phyloP scores from a whole-genome alignment of 129 eudicot species.

The Lactuca saligna region DNA sequence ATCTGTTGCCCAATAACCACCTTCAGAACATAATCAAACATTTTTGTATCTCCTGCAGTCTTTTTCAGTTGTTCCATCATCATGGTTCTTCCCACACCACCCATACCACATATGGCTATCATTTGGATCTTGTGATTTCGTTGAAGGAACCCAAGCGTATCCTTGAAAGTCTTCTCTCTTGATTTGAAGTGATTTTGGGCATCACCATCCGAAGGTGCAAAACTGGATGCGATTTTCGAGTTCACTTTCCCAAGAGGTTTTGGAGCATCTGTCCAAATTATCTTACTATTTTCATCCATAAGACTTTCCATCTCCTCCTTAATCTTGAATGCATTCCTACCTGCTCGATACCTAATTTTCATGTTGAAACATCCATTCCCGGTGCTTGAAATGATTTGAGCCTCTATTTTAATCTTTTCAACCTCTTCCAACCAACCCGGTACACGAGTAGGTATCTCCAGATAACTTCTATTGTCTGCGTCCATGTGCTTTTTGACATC shows the following conservation, averaged over 20 bases:
- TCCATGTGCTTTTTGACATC: constrained; percentile 13
- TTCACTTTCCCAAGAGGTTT: constrained; percentile 9
- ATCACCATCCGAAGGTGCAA: neutral
- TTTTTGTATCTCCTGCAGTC: neutral
- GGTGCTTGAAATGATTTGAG: constrained; percentile 2
- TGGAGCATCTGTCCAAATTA: neutral
- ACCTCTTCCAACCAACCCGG: constrained; percentile 17
- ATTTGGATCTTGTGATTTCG: constrained; percentile 2
- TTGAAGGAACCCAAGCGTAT: neutral
- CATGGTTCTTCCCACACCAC: constrained; percentile 21
- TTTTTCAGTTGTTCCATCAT: constrained; percentile 25
- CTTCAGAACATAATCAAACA: constrained; percentile 4
- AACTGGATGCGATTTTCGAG: neutral
- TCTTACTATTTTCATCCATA: neutral
- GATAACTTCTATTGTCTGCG: neutral
- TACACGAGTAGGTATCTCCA: constrained; percentile 19
- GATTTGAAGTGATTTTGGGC: constrained; percentile 8
- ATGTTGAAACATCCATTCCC: constrained; percentile 1
- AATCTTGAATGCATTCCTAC: constrained; percentile 3
- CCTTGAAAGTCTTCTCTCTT: neutral
- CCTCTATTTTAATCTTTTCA: constrained; percentile 1
- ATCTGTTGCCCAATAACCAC: neutral
- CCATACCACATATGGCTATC: constrained; percentile 23
- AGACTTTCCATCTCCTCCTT: neutral
- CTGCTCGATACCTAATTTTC: neutral